phyloP scores from a whole-genome alignment of 371 early-diverging fungal genomes.

The Lichtheimia ramosa region DNA sequence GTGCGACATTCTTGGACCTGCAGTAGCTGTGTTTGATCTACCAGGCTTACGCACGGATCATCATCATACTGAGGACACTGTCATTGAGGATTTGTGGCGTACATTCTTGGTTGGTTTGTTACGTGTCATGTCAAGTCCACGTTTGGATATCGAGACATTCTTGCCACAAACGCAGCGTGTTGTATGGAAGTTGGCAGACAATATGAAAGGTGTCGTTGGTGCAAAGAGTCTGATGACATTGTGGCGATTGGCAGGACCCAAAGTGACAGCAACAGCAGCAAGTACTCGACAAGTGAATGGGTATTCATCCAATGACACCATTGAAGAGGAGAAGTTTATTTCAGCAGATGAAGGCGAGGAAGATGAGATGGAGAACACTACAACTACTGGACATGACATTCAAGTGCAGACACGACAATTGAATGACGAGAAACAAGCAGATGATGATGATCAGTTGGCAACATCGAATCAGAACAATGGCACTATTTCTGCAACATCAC shows the following conservation, averaged over 20 bases:
- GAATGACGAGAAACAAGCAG: constrained; percentile 16
- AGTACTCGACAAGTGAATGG: neutral
- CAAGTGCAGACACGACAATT: constrained; percentile 22
- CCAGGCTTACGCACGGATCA: constrained; percentile 43
- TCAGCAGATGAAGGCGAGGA: constrained; percentile 13
- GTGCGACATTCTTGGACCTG: constrained; percentile 53
- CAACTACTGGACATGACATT: constrained; percentile 2
- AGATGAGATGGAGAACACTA: constrained; percentile 9
- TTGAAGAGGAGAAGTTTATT: constrained; percentile 15
- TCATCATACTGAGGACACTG: constrained; percentile 7
- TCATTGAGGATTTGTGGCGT: constrained; percentile 48
- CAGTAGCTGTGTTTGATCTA: constrained; percentile 47
- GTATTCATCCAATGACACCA: neutral
- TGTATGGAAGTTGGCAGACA: constrained; percentile 60
- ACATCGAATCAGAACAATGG: neutral
- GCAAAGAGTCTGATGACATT: constrained; percentile 51
- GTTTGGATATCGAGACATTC: constrained; percentile 57
- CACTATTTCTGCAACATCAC: constrained; percentile 5
- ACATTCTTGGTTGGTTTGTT: constrained; percentile 58
- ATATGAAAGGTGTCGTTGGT: constrained; percentile 61
- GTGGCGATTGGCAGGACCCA: constrained; percentile 52
- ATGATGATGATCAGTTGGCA: constrained; percentile 10
- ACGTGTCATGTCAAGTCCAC: constrained; percentile 57
- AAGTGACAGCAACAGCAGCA: neutral
- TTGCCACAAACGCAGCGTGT: constrained; percentile 61